Percentiles rank a stretch among this genome's conserved stretches.
Evolutionary conservation across 495 filamentous ascomycete species (phyloP).

Genomic region (Penicillium mononematosum): DNA sequence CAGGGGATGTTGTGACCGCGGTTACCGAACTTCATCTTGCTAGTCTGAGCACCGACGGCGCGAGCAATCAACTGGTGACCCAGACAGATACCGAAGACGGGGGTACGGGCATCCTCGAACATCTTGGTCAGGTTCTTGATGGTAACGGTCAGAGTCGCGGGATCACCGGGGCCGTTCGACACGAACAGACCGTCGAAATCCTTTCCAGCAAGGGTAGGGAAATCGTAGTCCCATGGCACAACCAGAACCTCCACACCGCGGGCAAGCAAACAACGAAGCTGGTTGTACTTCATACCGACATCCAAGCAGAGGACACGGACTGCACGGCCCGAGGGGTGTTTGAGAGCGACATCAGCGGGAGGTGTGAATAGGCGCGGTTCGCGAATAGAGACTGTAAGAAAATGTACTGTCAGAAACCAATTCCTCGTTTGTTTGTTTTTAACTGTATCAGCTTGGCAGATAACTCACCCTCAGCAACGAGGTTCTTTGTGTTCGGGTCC

Average conservation of each 20-base stretch:
- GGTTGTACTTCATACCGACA: constrained; percentile 96
- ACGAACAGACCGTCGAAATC: constrained; percentile 96
- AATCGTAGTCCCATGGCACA: constrained; percentile 94
- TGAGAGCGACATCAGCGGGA: constrained; percentile 59
- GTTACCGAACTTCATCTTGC: constrained; percentile 99
- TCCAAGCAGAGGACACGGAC: constrained; percentile 89
- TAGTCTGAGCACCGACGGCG: constrained; percentile 81
- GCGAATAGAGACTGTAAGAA: constrained; percentile 73
- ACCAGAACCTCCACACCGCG: constrained; percentile 94
- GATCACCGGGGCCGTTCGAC: constrained; percentile 96
- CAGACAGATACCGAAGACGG: constrained; percentile 95
- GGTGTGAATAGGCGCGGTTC: constrained; percentile 80
- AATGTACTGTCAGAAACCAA: constrained; percentile 4
- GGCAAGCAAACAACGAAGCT: constrained; percentile 85
- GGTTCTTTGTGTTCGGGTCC: constrained; percentile 86
- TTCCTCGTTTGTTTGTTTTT: not conserved
- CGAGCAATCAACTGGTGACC: constrained; percentile 93
- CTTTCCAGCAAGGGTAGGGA: constrained; percentile 66
- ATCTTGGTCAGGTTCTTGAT: constrained; percentile 71
- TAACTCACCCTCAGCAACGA: constrained; percentile 86
- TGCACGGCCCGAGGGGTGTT: constrained; percentile 81
- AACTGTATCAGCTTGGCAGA: not conserved
- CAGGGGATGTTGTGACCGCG: constrained; percentile 98
- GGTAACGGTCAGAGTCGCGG: constrained; percentile 74
- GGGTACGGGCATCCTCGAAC: constrained; percentile 70